Percentiles rank a stretch among this genome's conserved stretches.
These are phyloP conservation scores for Pythium scleroteichum DNA, from an alignment of 352 stramenopile genomes.

Conservation along the genomic window DNA sequence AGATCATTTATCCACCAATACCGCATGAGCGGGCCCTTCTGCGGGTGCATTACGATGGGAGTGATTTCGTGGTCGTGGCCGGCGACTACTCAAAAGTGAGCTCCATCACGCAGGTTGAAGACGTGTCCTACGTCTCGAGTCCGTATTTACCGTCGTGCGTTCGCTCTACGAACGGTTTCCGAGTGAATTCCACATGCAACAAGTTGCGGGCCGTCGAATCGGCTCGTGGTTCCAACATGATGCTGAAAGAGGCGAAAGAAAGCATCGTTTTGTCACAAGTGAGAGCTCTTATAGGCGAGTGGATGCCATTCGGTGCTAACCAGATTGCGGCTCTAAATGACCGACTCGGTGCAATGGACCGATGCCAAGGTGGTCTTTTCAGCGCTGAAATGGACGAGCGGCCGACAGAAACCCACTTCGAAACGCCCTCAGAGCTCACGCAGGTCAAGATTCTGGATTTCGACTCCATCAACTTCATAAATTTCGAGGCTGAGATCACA, in stretches of 20 bases:
- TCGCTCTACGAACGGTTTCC: conserved; percentile 88
- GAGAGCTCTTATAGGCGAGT: conserved; percentile 96
- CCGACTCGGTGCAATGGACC: conserved; percentile 94
- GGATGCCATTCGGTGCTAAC: conserved; percentile 97
- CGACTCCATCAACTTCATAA: conserved; percentile 96
- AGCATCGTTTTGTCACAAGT: conserved; percentile 96
- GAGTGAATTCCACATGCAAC: conserved; percentile 93
- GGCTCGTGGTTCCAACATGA: conserved; percentile 86
- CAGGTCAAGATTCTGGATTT: conserved; percentile 97
- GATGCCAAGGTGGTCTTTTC: conserved; percentile 96
- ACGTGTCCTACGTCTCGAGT: conserved; percentile 97
- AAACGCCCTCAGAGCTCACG: conserved; percentile 92
- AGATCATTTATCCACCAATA: conserved; percentile 51
- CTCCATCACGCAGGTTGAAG: conserved; percentile 95
- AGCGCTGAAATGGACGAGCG: conserved; percentile 91
- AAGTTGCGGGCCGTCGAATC: conserved; percentile 91
- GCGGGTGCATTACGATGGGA: conserved; percentile 59
- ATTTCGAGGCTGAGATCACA: conserved; percentile 98
- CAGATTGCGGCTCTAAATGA: conserved; percentile 97
- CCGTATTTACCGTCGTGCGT: conserved; percentile 96
- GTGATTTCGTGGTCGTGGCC: conserved; percentile 68
- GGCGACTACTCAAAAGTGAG: conserved; percentile 89
- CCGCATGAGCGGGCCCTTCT: conserved; percentile 31
- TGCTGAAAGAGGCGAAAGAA: conserved; percentile 92
- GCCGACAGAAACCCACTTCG: conserved; percentile 85